Percentiles rank a stretch among this genome's conserved stretches.
phyloP scores from a whole-genome alignment of 73 alveolate species.

The Paramecium bursaria region DNA sequence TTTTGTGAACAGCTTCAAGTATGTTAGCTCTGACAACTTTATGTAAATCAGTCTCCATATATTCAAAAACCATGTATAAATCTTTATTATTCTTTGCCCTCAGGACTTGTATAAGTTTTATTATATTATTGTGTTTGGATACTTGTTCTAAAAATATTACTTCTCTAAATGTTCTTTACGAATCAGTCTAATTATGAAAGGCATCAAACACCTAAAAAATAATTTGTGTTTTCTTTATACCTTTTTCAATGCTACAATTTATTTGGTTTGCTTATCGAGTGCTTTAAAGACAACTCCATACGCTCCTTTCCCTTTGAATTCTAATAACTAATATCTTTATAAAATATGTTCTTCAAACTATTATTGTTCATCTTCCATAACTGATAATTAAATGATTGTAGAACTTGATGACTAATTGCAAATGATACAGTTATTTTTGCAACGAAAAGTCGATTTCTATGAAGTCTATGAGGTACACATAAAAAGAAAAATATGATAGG shows the following conservation, averaged over 20 bases:
- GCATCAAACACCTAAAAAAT: constrained; percentile 86
- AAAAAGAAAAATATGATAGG: neutral
- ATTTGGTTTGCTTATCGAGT: constrained; percentile 82
- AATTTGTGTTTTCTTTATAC: constrained; percentile 16
- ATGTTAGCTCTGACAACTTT: constrained; percentile 89
- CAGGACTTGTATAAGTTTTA: constrained; percentile 19
- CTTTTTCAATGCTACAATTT: constrained; percentile 89
- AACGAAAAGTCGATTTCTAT: neutral
- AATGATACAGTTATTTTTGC: too few relatives aligned
- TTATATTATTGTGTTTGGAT: constrained; percentile 19
- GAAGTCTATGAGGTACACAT: constrained; percentile 32
- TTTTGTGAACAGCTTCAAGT: constrained; percentile 88
- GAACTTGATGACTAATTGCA: too few relatives aligned
- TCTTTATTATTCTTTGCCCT: constrained; percentile 74
- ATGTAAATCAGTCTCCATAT: constrained; percentile 93
- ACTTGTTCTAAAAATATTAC: constrained; percentile 70
- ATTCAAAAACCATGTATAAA: constrained; percentile 83
- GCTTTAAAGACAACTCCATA: constrained; percentile 97
- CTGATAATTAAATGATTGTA: too few relatives aligned
- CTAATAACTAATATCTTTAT: constrained; percentile 77
- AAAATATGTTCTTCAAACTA: constrained; percentile 79
- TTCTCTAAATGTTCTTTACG: constrained; percentile 96
- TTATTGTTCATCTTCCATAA: constrained; percentile 33
- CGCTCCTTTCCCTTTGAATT: constrained; percentile 94
- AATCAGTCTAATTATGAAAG: constrained; percentile 98